A percentile compares a stretch with the other conserved stretches of the same genome.
Conservation (phyloP, 2,329 filamentous ascomycete genomes). For the Botrytis elliptica region DNA sequence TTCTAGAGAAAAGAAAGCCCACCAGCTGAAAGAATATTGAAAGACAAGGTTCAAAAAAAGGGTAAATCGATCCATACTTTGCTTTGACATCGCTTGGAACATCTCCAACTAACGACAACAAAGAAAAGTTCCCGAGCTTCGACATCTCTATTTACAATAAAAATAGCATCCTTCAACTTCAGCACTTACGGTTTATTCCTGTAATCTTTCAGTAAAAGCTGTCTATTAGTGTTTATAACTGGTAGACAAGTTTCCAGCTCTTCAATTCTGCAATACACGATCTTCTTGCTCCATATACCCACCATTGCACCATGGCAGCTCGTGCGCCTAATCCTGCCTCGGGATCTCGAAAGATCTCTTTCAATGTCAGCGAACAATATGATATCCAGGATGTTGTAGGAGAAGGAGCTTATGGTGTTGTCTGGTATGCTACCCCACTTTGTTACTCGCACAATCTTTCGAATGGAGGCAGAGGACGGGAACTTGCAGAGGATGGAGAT, state of each 20-base stretch:
- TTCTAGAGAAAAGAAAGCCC: not conserved
- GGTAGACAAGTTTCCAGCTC: conserved; percentile 9
- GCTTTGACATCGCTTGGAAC: conserved; percentile 19
- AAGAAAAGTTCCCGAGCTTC: conserved; percentile 17
- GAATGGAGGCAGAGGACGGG: not conserved
- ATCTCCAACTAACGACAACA: conserved; percentile 16
- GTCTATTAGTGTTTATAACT: not conserved
- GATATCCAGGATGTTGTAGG: conserved; percentile 99
- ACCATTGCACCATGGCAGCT: conserved; percentile 41
- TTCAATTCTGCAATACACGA: conserved; percentile 7
- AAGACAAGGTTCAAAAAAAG: conserved; percentile 4
- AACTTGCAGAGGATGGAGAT: not conserved
- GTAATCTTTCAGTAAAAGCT: conserved; percentile 9
- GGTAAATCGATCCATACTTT: conserved; percentile 12
- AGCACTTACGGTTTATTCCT: not conserved
- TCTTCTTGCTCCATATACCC: not conserved
- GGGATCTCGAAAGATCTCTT: conserved; percentile 90
- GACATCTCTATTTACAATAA: conserved; percentile 1
- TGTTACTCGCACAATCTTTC: not conserved
- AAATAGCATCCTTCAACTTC: not conserved
- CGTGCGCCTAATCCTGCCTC: conserved; percentile 51
- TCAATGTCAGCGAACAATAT: conserved; percentile 99
- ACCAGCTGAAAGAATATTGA: conserved; percentile 2
- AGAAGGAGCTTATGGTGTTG: conserved; percentile 96
- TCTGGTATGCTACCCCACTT: conserved; percentile 64